Evolutionary conservation across 2,329 filamentous ascomycete species (phyloP).

Genomic region (Fragosphaeria purpurea): DNA sequence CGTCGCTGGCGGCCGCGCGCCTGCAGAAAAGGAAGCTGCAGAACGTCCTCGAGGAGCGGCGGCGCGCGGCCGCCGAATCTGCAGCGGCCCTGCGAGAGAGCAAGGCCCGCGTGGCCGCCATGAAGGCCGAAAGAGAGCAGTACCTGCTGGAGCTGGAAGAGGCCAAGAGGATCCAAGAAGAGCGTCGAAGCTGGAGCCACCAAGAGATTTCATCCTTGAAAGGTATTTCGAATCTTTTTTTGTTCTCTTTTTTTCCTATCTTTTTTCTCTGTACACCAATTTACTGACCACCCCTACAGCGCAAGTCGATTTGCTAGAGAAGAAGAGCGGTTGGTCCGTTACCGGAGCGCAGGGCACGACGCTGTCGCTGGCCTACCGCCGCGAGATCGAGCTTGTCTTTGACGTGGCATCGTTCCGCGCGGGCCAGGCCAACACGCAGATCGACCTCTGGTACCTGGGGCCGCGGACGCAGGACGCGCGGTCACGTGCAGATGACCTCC

Average conservation of each 20-base stretch:
- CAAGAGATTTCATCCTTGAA: conserved; percentile 73
- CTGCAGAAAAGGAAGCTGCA: conserved; percentile 56
- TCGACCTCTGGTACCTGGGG: conserved; percentile 63
- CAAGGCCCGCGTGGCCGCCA: conserved; percentile 51
- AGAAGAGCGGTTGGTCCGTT: conserved; percentile 61
- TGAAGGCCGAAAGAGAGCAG: conserved; percentile 56
- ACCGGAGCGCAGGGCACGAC: conserved; percentile 50
- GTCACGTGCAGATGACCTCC: too few species aligned
- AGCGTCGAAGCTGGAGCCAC: conserved; percentile 80
- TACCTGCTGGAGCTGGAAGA: conserved; percentile 67
- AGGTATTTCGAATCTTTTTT: conserved; percentile 37
- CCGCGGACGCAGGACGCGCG: conserved; percentile 41
- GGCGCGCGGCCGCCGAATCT: conserved; percentile 54
- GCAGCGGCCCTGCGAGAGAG: conserved; percentile 58
- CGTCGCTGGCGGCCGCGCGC: conserved; percentile 66
- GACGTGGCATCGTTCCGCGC: conserved; percentile 52
- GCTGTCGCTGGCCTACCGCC: conserved; percentile 64
- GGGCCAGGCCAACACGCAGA: conserved; percentile 37
- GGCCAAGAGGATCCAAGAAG: conserved; percentile 74
- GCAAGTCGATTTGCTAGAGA: conserved; percentile 56
- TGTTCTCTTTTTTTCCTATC: background rate
- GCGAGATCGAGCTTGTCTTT: conserved; percentile 64
- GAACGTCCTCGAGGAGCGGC: conserved; percentile 59
- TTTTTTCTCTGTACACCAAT: background rate
- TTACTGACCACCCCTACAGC: conserved; percentile 29